These are phyloP conservation scores for Cupressus sempervirens DNA, from an alignment of 75 land plant species.

Conservation along the genomic window DNA sequence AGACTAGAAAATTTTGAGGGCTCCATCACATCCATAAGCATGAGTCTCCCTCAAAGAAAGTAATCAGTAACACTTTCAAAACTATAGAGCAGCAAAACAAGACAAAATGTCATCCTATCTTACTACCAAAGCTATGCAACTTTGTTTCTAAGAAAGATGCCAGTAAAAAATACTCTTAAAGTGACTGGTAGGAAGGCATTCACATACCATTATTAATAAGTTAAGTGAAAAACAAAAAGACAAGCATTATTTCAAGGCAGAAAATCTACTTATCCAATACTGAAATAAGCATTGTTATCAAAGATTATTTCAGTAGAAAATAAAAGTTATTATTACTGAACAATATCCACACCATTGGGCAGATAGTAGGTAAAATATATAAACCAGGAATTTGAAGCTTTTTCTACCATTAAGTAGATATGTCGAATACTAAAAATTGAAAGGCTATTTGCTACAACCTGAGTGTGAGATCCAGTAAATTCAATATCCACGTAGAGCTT, in stretches of 20 bases:
- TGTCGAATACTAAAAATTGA: background rate
- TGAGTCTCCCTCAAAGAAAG: background rate
- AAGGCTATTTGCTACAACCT: slow-evolving; percentile 38
- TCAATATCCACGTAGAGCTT: slow-evolving; percentile 98
- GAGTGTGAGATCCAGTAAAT: slow-evolving; percentile 96
- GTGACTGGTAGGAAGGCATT: background rate
- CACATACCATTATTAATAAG: background rate
- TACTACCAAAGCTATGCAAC: background rate
- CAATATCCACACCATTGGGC: background rate
- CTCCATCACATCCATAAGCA: background rate
- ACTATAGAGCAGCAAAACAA: background rate
- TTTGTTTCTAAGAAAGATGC: background rate
- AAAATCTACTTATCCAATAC: background rate
- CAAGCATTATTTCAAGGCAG: background rate
- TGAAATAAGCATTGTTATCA: background rate
- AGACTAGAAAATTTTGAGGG: too few relatives aligned
- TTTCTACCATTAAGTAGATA: slow-evolving; percentile 1
- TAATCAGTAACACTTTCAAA: background rate
- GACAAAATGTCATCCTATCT: background rate
- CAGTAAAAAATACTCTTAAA: background rate
- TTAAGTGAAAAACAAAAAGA: background rate
- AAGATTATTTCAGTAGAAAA: background rate
- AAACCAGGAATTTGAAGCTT: background rate
- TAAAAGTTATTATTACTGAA: background rate
- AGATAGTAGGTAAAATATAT: background rate